Percentiles rank a stretch among this genome's conserved stretches.
Conservation (phyloP, 805 yeast genomes). For the Priceomyces castillae region DNA sequence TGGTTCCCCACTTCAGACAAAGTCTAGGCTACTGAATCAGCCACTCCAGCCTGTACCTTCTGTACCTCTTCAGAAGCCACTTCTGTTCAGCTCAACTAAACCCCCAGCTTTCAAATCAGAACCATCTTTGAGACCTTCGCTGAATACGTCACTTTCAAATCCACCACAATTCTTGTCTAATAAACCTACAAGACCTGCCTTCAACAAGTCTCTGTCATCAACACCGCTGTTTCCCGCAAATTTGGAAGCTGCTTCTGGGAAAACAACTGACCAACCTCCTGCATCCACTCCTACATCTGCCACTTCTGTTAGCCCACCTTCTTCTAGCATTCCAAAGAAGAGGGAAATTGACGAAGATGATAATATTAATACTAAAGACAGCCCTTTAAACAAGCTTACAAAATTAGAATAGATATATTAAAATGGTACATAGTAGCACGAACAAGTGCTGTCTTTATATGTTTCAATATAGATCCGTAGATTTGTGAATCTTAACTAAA, state of each 20-base stretch:
- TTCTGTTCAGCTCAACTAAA: constrained; percentile 20
- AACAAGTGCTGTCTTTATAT: too few species aligned
- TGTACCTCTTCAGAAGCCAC: constrained; percentile 19
- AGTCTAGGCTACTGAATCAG: background rate
- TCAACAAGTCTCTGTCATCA: background rate
- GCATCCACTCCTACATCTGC: background rate
- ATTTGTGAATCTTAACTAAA: too few species aligned
- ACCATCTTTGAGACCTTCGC: constrained; percentile 26
- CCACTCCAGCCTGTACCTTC: background rate
- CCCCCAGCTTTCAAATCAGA: constrained; percentile 23
- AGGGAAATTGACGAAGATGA: background rate
- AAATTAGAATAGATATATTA: constrained; percentile 4
- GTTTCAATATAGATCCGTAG: too few species aligned
- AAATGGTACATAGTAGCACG: background rate
- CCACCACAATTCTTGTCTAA: constrained; percentile 40
- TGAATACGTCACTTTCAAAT: constrained; percentile 17
- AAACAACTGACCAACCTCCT: background rate
- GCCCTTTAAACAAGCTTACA: constrained; percentile 2
- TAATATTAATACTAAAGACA: constrained; percentile 1
- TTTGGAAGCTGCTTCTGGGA: background rate
- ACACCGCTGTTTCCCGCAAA: background rate
- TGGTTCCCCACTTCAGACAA: background rate
- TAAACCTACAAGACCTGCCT: constrained; percentile 20
- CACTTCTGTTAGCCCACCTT: background rate
- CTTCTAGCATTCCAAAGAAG: background rate